phyloP scores from a whole-genome alignment of 768 basidiomycete species.

The Sistotremastrum suecicum region DNA sequence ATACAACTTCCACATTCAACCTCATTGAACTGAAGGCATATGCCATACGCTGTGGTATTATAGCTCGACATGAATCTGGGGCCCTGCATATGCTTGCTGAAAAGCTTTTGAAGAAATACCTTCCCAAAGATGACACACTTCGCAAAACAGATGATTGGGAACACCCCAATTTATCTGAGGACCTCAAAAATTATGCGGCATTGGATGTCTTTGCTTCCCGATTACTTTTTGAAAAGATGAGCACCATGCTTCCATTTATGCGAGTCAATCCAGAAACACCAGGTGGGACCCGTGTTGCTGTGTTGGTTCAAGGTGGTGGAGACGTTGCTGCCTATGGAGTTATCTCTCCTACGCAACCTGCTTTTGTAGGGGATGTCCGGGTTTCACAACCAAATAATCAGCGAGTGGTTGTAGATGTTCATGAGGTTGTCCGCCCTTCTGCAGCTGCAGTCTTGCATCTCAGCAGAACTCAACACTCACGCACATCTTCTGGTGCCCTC shows the following conservation, averaged over 20 bases:
- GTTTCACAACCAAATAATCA: constrained; percentile 14
- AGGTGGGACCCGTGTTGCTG: constrained; percentile 7
- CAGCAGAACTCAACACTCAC: neutral
- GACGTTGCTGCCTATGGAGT: neutral
- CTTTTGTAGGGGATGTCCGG: constrained; percentile 9
- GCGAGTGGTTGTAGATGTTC: constrained; percentile 10
- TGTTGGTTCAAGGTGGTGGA: neutral
- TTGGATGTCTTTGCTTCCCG: constrained; percentile 6
- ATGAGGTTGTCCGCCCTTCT: neutral
- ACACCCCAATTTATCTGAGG: constrained; percentile 1
- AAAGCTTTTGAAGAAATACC: constrained; percentile 2
- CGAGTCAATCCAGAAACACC: no score
- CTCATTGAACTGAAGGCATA: constrained; percentile 8
- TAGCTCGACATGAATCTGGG: constrained; percentile 3
- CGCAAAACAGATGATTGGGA: constrained; percentile 8
- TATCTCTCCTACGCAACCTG: neutral
- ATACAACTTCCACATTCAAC: constrained; percentile 1
- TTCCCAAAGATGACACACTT: constrained; percentile 5
- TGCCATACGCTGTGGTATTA: constrained; percentile 2
- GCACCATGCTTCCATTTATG: no score
- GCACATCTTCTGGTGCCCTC: neutral
- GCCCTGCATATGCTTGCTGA: constrained; percentile 3
- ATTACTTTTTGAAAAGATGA: constrained; percentile 1
- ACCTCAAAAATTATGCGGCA: constrained; percentile 7
- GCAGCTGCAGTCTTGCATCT: neutral